Conservation (phyloP, 371 early-diverging fungal species). For the Mortierella sp. region DNA sequence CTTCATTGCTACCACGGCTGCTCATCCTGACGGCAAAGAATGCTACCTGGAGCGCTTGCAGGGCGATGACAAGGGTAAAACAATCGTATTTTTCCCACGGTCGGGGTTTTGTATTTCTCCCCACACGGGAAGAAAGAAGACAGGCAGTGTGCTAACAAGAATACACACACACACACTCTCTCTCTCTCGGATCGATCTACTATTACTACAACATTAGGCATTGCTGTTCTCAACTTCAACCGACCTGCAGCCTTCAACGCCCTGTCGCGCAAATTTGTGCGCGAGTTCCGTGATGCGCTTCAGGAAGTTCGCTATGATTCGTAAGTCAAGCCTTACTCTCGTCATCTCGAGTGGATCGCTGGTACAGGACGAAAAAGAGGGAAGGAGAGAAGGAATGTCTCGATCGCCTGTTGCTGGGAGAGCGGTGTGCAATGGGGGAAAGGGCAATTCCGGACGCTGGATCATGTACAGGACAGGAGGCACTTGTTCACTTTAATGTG, state of each 20-base stretch:
- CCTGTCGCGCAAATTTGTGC: slow-evolving; percentile 81
- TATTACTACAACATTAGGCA: slow-evolving; percentile 63
- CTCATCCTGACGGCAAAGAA: slow-evolving; percentile 57
- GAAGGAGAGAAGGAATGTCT: not conserved
- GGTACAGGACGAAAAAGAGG: not conserved
- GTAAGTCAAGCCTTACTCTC: slow-evolving; percentile 21
- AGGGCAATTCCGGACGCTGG: too few relatives aligned
- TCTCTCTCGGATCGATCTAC: not conserved
- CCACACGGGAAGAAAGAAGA: not conserved
- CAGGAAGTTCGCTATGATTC: slow-evolving; percentile 71
- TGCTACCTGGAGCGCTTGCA: slow-evolving; percentile 71
- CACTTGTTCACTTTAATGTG: slow-evolving; percentile 34
- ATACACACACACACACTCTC: too few relatives aligned
- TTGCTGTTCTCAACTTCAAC: slow-evolving; percentile 84
- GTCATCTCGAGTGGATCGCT: too few relatives aligned
- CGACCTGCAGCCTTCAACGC: slow-evolving; percentile 93
- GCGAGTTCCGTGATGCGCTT: slow-evolving; percentile 76
- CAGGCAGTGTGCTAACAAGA: not conserved
- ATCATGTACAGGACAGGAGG: not conserved
- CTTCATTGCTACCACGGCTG: slow-evolving; percentile 40
- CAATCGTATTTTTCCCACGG: slow-evolving; percentile 26
- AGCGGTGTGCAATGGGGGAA: too few relatives aligned
- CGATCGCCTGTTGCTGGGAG: too few relatives aligned
- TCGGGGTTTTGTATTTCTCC: not conserved
- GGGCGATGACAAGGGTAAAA: slow-evolving; percentile 63